Conservation (phyloP, 2,329 filamentous ascomycete genomes). For the Fusarium pseudoanthophilum region DNA sequence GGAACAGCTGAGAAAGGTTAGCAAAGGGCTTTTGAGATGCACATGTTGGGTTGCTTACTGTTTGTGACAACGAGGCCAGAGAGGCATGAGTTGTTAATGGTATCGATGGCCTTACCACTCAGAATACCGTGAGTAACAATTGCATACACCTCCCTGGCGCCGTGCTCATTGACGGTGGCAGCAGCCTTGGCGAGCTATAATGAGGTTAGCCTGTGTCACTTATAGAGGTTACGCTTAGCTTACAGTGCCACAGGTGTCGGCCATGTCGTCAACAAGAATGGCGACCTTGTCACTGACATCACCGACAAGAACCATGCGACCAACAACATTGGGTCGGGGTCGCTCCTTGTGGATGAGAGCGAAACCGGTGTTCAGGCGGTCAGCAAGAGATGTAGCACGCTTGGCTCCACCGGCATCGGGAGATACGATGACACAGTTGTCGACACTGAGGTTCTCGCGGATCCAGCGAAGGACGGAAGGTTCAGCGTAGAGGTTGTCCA, state of each 20-base stretch:
- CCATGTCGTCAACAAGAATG: constrained; percentile 98
- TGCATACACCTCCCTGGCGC: constrained; percentile 87
- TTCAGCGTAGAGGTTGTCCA: constrained; percentile 88
- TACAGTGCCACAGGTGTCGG: constrained; percentile 88
- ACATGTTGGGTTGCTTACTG: constrained; percentile 58
- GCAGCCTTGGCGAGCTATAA: constrained; percentile 78
- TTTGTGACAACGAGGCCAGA: constrained; percentile 89
- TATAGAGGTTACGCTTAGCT: constrained; percentile 2
- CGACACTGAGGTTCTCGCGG: constrained; percentile 80
- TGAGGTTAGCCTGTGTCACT: constrained; percentile 15
- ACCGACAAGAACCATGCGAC: constrained; percentile 92
- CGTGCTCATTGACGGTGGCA: constrained; percentile 85
- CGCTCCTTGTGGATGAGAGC: constrained; percentile 98
- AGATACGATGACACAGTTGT: constrained; percentile 92
- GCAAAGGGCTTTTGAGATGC: background rate
- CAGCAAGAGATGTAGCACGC: constrained; percentile 91
- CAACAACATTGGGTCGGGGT: constrained; percentile 85
- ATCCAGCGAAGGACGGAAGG: constrained; percentile 94
- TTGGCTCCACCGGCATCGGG: constrained; percentile 96
- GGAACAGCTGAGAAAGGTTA: constrained; percentile 51
- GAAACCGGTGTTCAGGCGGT: constrained; percentile 89
- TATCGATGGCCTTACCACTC: constrained; percentile 87
- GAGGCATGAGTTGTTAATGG: constrained; percentile 80
- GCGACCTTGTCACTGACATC: constrained; percentile 91
- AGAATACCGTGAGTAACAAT: constrained; percentile 96